Conservation (phyloP, 2,329 filamentous ascomycete genomes). For the Stagonosporopsis cucurbitacearum region DNA sequence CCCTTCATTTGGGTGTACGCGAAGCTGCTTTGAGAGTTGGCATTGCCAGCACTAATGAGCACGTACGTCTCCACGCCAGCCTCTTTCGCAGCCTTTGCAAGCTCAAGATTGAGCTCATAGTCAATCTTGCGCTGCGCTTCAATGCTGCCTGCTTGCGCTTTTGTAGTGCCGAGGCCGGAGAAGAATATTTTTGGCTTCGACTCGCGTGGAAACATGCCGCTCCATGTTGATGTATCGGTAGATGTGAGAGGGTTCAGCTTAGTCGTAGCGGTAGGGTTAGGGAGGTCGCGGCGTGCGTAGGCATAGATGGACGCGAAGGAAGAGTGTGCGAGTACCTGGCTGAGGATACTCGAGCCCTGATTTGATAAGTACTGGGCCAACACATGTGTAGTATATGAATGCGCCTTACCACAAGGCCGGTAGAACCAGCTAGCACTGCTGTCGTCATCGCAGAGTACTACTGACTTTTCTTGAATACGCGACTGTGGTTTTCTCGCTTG, state of each 20-base stretch:
- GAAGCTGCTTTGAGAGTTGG: conserved; percentile 59
- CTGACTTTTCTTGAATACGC: not conserved
- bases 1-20: conserved; percentile 78
- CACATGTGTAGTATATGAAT: not conserved
- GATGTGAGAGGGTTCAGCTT: conserved; percentile 73
- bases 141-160: conserved; percentile 74
- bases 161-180: conserved; percentile 81
- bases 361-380: not conserved
- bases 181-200: conserved; percentile 71
- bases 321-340: conserved; percentile 62
- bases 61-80: conserved; percentile 78
- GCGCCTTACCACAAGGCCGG: conserved; percentile 63
- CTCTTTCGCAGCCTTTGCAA: conserved; percentile 76
- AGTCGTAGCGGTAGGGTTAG: conserved; percentile 54
- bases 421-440: conserved; percentile 67
- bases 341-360: conserved; percentile 77
- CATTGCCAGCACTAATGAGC: conserved; percentile 68
- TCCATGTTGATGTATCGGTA: conserved; percentile 72
- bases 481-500: not conserved
- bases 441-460: conserved; percentile 52
- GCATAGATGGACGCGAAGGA: conserved; percentile 64
- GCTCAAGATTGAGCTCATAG: conserved; percentile 80
- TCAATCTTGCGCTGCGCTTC: conserved; percentile 87
- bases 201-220: conserved; percentile 62
- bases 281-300: conserved; percentile 70